Base-by-base conservation (phyloP, 495 filamentous ascomycete species). In the Hypoxylon subgilvum region DNA sequence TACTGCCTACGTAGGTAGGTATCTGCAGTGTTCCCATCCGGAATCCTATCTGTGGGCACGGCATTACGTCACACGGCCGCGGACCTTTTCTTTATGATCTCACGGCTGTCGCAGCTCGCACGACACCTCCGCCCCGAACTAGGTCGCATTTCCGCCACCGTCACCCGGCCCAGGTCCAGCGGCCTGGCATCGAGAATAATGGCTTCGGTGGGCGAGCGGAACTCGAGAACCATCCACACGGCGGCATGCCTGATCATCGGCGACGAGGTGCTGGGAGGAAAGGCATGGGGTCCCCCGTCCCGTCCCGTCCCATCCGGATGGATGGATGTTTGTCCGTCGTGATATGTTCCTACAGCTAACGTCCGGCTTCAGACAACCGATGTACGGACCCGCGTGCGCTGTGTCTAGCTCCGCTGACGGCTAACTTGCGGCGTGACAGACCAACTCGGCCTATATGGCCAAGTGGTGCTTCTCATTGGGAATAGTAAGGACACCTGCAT, bases 181-280 rank as follows among this genome's bases (percentile, higher is more conserved):
- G 41, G 62, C 28, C 35, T 65, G 50, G 69, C 56, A 6, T 60
- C 62, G 12, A 58, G 44, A 49, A 67, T 79, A 57, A 89, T 88
- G 79, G 79, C 82, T 74, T 82, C 78, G 52, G 75, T 76, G 10
- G 69, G 76, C 22, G 79, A 84, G 57, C 73, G 79, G 52, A 78
- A 77, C 43, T 81, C 81, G 61, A 79, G 78, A 41, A 84, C 79
- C 52, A 94, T 96, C 53, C 85, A 91, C 67, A 97, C 93, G 41
- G 94, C 94, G 22, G 94, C 89, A 52, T 96, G 91, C 68, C 75
- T 98, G 39, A 91, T 98, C 59, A 98, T 98, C 61, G 94, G 94
- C 16, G 93, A 98, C 73, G 94, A 98, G 69, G 90, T 98, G 3
- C 80, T 98, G 2, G 91, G 90, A n/a, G 94, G 94, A 57, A 98